Conservation (phyloP, 805 yeast genomes). For the Metschnikowia proteae region DNA sequence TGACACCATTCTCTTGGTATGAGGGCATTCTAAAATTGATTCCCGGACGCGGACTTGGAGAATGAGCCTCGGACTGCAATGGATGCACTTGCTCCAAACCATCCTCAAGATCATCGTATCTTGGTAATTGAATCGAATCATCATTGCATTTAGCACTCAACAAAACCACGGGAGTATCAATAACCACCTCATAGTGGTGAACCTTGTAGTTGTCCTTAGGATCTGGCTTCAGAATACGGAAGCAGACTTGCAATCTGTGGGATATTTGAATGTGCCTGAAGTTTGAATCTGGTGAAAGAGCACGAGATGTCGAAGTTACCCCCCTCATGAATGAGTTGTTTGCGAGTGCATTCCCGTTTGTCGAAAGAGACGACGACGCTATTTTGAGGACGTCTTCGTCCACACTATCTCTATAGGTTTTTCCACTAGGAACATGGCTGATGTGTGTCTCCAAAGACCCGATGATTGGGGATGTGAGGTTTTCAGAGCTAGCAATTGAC, state of each 20-base stretch:
- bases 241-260: conserved; percentile 68
- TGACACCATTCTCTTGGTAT: conserved; percentile 29
- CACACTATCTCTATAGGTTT: conserved; percentile 6
- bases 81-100: conserved; percentile 1
- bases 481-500: conserved; percentile 8
- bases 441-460: conserved; percentile 40
- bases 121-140: conserved; percentile 38
- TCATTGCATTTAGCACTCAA: conserved; percentile 42
- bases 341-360: conserved; percentile 21
- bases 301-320: conserved; percentile 32
- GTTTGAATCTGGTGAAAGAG: conserved; percentile 61
- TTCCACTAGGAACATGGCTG: conserved; percentile 19
- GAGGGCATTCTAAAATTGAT: conserved; percentile 40
- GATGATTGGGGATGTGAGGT: conserved; percentile 31
- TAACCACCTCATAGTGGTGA: conserved; percentile 77
- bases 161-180: conserved; percentile 66
- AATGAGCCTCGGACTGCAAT: background rate
- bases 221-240: conserved; percentile 64
- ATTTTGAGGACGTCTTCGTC: conserved; percentile 27
- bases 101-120: conserved; percentile 28
- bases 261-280: conserved; percentile 58
- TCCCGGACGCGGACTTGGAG: conserved; percentile 18
- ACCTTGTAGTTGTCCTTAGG: conserved; percentile 41
- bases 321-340: conserved; percentile 34
- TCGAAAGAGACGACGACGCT: conserved; percentile 27